These are phyloP conservation scores for Daldinia decipiens DNA, from an alignment of 495 filamentous ascomycete species.

Conservation along the genomic window DNA sequence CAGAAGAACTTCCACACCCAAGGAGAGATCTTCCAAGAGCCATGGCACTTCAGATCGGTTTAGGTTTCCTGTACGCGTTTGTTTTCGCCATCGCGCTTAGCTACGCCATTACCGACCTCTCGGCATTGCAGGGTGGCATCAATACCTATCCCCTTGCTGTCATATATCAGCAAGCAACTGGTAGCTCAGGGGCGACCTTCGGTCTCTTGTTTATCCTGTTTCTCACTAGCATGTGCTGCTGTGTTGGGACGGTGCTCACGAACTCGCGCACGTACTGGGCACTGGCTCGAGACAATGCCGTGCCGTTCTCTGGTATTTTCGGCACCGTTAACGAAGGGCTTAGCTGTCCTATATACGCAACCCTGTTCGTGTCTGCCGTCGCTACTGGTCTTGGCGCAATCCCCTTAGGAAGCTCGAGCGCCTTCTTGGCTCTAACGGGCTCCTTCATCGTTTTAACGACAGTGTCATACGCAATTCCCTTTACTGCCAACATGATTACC, in stretches of 20 bases:
- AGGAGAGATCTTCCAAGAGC: conserved; percentile 70
- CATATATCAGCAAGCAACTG: conserved; percentile 83
- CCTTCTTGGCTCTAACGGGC: conserved; percentile 80
- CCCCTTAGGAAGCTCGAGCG: conserved; percentile 75
- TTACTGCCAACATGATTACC: conserved; percentile 76
- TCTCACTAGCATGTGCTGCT: conserved; percentile 68
- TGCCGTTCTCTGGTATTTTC: conserved; percentile 62
- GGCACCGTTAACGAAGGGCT: conserved; percentile 60
- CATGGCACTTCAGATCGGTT: conserved; percentile 66
- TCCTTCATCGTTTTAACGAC: conserved; percentile 79
- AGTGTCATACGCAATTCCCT: conserved; percentile 78
- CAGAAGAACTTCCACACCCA: conserved; percentile 81
- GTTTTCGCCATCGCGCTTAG: conserved; percentile 78
- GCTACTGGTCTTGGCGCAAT: conserved; percentile 77
- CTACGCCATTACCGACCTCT: conserved; percentile 75
- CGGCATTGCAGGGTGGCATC: conserved; percentile 63
- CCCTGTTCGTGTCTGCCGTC: conserved; percentile 68
- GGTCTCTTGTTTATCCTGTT: conserved; percentile 78
- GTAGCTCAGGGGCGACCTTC: conserved; percentile 63
- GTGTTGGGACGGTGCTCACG: conserved; percentile 76
- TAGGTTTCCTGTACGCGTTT: conserved; percentile 74
- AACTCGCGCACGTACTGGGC: conserved; percentile 89
- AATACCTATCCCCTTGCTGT: conserved; percentile 77
- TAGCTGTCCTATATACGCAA: conserved; percentile 75
- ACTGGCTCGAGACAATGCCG: conserved; percentile 76